Conservation (phyloP, 2,329 filamentous ascomycete species). For the Graphilbum sp. region DNA sequence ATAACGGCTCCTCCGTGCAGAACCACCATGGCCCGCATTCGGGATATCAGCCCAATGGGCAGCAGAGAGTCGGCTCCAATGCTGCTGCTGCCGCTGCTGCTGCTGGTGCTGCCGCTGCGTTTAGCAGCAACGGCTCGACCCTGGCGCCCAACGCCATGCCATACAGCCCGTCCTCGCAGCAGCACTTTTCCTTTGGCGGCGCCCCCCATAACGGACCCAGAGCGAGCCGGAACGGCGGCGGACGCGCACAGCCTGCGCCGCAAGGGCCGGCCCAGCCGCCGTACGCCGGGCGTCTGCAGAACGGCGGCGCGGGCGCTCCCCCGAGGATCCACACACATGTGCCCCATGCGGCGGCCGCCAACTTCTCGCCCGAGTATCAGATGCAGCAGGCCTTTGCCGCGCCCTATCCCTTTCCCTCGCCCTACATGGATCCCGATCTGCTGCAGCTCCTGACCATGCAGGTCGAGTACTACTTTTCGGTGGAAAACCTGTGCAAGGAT, state of each 20-base stretch:
- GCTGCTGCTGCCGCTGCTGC: conserved; percentile 15
- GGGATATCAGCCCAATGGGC: conserved; percentile 20
- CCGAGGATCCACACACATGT: conserved; percentile 14
- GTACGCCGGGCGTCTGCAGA: conserved; percentile 5
- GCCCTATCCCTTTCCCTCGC: background rate
- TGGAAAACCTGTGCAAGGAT: conserved; percentile 91
- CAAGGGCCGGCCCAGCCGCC: background rate
- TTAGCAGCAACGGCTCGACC: conserved; percentile 12
- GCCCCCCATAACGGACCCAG: conserved; percentile 8
- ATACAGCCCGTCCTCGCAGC: conserved; percentile 28
- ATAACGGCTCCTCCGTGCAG: conserved; percentile 18
- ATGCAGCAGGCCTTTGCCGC: conserved; percentile 1
- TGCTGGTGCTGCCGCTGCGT: too few species aligned
- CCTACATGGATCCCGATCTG: conserved; percentile 9
- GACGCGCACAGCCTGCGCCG: background rate
- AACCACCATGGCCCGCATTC: conserved; percentile 16
- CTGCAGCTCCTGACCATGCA: conserved; percentile 28
- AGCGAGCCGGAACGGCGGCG: background rate
- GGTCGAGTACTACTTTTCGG: conserved; percentile 91
- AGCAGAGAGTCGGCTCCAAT: conserved; percentile 14
- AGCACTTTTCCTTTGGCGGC: conserved; percentile 21
- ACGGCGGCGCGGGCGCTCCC: conserved; percentile 7
- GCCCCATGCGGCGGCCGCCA: conserved; percentile 5
- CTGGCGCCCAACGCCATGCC: conserved; percentile 13
- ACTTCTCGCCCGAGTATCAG: conserved; percentile 5